phyloP scores from a whole-genome alignment of 331 rosid species.

The Stylosanthes scabra region DNA sequence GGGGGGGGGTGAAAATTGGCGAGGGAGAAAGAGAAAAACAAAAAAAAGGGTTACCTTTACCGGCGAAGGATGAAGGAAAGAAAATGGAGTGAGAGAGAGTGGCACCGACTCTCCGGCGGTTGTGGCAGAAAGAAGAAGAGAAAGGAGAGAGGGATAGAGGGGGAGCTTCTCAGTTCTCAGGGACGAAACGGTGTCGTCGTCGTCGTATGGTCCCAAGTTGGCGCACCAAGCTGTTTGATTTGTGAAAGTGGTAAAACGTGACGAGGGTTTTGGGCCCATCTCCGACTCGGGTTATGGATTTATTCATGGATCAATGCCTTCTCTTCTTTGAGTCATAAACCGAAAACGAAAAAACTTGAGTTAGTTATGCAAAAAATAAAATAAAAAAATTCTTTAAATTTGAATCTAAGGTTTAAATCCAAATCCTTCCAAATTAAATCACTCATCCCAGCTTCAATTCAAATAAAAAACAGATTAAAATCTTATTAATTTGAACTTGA shows the following conservation, averaged over 20 bases:
- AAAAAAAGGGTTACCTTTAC: background rate
- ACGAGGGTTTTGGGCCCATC: background rate
- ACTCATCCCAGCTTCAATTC: no score
- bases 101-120: constrained; percentile 13
- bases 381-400: no score
- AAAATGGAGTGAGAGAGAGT: background rate
- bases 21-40: background rate
- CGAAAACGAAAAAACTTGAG: no score
- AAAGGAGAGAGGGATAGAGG: background rate
- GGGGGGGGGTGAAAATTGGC: background rate
- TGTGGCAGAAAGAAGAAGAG: background rate
- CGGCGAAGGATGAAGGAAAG: background rate
- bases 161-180: background rate
- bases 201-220: background rate
- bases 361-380: no score
- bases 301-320: no score
- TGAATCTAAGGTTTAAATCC: no score
- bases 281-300: background rate
- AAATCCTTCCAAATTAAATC: no score
- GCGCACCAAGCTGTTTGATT: background rate
- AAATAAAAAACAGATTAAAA: no score
- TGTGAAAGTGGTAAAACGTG: background rate
- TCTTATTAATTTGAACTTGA: no score
- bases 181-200: constrained; percentile 8
- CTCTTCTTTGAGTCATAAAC: no score